These are phyloP conservation scores for Tolypocladium ovalisporum DNA, from an alignment of 2,329 filamentous ascomycete species.

Conservation along the genomic window DNA sequence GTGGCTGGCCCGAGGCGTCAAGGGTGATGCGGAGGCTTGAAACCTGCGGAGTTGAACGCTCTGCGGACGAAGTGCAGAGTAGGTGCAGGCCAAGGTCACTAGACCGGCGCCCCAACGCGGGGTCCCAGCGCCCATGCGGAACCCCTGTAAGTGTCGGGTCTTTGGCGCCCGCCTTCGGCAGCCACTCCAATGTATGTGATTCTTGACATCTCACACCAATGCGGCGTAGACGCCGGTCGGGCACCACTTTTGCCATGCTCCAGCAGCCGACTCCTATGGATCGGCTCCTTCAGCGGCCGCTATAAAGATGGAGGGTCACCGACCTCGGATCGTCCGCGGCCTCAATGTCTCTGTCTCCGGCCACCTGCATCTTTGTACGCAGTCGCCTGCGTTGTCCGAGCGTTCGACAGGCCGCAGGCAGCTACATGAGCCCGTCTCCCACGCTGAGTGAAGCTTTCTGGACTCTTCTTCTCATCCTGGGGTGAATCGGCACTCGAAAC, in stretches of 20 bases:
- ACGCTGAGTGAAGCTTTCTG: not conserved
- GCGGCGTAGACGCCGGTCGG: not conserved
- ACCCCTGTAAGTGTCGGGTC: not conserved
- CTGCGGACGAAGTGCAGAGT: no score
- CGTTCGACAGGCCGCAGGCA: not conserved
- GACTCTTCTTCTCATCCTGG: not conserved
- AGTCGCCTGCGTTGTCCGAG: not conserved
- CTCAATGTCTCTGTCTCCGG: not conserved
- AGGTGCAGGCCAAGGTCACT: not conserved
- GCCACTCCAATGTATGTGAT: no score
- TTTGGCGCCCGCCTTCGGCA: not conserved
- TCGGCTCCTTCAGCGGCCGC: not conserved
- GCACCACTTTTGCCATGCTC: not conserved
- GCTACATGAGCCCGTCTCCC: not conserved
- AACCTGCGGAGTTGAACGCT: no score
- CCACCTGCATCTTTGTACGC: not conserved
- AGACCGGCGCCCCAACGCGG: not conserved
- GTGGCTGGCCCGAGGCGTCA: not conserved
- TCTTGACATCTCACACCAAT: not conserved
- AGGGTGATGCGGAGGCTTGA: not conserved
- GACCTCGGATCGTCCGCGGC: not conserved
- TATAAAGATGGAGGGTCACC: not conserved
- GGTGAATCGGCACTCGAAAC: not conserved
- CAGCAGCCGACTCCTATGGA: not conserved
- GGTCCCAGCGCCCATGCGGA: not conserved